Base-by-base conservation (phyloP, 257 asterid species). In the Parsonsia alboflavescens region DNA sequence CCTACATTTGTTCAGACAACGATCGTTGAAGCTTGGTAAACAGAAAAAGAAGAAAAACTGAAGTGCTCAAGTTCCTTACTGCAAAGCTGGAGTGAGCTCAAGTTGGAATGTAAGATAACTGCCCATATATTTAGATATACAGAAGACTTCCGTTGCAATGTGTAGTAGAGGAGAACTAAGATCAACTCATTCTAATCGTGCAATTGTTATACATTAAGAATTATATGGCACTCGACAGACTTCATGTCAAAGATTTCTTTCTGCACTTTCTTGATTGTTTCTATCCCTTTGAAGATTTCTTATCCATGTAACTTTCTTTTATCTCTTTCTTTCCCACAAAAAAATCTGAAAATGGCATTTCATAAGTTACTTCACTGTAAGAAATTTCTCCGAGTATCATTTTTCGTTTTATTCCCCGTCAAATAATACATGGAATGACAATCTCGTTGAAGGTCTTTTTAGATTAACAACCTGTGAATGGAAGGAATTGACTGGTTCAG, bases 1-100 rank as follows among this genome's bases (percentile, higher is more conserved):
- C 88, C 90, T 90, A 73, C 97, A 94, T 79, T 75, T 94, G 73
- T 92, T 92, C 85, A 89, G 87, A 88, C 99, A 90, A 81, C 91
- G 99, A 0, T 76, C 89, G 8, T 89, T 93, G 10, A 94, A 94
- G 79, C 86, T 92, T 66, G 87, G 97, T 39, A 92, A 89, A 80
- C 86, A 81, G 66, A 85, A 85, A 84, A 90, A 84, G 88, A 92
- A 89, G 86, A 67, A 61, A 68, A 84, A 65, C 24, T 80, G 59
- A 67, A 17, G 57, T 16, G 28, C 0, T 13, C 6, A 15, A 10
- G 50, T 65, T 36, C 49, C 30, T 17, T 41, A 41, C 13, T 2
- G 45, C 30, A 36, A 67, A 49, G n/a, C 2, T 22, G 39, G 17
- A 8, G 5, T 63, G 64, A 21, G 71, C 49, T 74, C 64, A n/a